Percentiles rank a stretch among this genome's conserved stretches.
Evolutionary conservation across 176 grass and related monocot genomes (phyloP).

Genomic region (Musa troglodytarum): DNA sequence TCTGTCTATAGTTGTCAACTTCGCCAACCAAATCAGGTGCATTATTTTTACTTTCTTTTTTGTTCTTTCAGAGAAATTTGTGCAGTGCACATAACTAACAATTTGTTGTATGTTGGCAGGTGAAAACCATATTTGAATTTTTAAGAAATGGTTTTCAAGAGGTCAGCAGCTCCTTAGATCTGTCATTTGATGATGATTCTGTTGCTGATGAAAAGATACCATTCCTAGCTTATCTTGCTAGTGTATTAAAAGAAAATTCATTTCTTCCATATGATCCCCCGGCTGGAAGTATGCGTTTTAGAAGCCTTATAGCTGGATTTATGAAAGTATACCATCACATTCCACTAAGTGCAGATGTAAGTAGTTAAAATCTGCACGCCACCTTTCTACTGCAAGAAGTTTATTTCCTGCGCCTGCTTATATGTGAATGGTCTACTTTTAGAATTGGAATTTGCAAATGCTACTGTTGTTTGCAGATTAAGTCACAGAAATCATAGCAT

Average conservation of each 20-base stretch:
- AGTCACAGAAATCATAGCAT: not conserved
- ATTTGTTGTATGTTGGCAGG: constrained; percentile 37
- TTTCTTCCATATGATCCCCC: constrained; percentile 85
- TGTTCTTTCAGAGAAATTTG: not conserved
- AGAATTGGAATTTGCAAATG: not conserved
- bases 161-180: constrained; percentile 89
- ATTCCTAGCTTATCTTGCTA: constrained; percentile 86
- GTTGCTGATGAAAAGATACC: constrained; percentile 99
- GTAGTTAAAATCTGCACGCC: not conserved
- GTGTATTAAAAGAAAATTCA: constrained; percentile 64
- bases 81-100: not conserved
- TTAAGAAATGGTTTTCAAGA: constrained; percentile 89
- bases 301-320: constrained; percentile 82
- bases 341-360: constrained; percentile 79
- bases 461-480: not conserved
- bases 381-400: not conserved
- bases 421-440: not conserved
- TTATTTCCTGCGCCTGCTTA: not conserved
- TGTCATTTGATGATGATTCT: constrained; percentile 91
- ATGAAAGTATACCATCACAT: constrained; percentile 99
- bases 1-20: constrained; percentile 97
- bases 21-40: constrained; percentile 90
- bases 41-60: constrained; percentile 13
- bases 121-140: constrained; percentile 97
- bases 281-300: constrained; percentile 69